Evolutionary conservation across 1,284 basidiomycete species (phyloP).

Genomic region (Apiotrichum sp.): DNA sequence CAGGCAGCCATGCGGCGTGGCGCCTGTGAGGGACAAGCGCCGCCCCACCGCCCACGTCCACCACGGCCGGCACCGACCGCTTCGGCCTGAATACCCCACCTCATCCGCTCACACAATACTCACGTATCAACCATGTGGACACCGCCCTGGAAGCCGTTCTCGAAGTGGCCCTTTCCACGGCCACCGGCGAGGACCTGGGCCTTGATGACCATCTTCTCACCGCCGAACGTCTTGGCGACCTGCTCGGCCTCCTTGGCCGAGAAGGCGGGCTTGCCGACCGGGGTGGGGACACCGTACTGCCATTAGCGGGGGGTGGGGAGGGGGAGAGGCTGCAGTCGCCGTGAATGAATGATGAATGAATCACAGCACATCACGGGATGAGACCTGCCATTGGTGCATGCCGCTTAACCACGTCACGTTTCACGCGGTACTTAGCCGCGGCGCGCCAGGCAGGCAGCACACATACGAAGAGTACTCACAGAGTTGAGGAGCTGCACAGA

Average conservation of each 20-base stretch:
- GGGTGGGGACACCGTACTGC: slow-evolving; percentile 95
- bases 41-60: too few species aligned
- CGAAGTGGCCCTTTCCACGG: slow-evolving; percentile 96
- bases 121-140: slow-evolving; percentile 91
- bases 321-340: too few species aligned
- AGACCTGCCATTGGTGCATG: too few species aligned
- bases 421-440: too few species aligned
- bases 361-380: too few species aligned
- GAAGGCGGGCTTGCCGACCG: slow-evolving; percentile 81
- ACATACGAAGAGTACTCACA: slow-evolving; percentile 50
- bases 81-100: too few species aligned
- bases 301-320: not conserved
- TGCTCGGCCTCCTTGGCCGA: slow-evolving; percentile 83
- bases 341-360: too few species aligned
- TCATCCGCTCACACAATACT: slow-evolving; percentile 25
- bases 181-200: slow-evolving; percentile 97
- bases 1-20: too few species aligned
- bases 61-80: too few species aligned
- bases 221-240: slow-evolving; percentile 86
- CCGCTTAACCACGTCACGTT: too few species aligned
- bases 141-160: slow-evolving; percentile 93
- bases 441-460: not conserved
- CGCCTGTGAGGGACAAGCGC: too few species aligned
- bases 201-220: slow-evolving; percentile 83
- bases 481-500: slow-evolving; percentile 91